phyloP scores from a whole-genome alignment of 2,329 filamentous ascomycete genomes.

The Fusarium lateritium region DNA sequence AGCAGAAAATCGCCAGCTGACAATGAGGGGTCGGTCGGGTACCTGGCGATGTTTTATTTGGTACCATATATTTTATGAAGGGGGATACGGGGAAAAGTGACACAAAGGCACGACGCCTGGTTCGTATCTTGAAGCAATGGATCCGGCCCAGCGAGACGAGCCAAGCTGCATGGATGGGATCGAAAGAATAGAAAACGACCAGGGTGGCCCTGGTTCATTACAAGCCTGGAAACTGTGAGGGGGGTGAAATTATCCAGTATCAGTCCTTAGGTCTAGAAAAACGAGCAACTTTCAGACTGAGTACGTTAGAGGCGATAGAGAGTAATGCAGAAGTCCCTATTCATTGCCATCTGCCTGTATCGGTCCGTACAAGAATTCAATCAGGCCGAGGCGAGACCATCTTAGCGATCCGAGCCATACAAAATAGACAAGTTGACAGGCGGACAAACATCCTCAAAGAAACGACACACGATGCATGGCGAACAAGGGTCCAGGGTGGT shows the following conservation, averaged over 20 bases:
- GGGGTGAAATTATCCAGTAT: conserved; percentile 40
- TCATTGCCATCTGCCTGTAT: conserved; percentile 1
- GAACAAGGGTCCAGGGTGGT: conserved; percentile 43
- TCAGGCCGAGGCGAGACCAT: conserved; percentile 12
- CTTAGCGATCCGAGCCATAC: conserved; percentile 10
- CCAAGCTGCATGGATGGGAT: conserved; percentile 47
- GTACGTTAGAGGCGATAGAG: conserved; percentile 15
- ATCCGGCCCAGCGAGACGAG: conserved; percentile 49
- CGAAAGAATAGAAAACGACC: conserved; percentile 38
- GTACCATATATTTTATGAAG: conserved; percentile 52
- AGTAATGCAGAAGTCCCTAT: conserved; percentile 27
- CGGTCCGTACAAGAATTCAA: conserved; percentile 7
- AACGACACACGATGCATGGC: conserved; percentile 42
- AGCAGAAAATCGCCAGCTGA: conserved; percentile 35
- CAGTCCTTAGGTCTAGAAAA: conserved; percentile 23
- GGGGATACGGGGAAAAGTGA: conserved; percentile 52
- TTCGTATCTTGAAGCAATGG: conserved; percentile 53
- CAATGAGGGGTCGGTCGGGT: conserved; percentile 49
- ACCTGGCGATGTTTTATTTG: conserved; percentile 52
- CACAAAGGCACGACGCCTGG: conserved; percentile 49
- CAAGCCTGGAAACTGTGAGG: conserved; percentile 14
- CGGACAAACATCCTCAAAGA: conserved; percentile 30
- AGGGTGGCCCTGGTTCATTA: conserved; percentile 40
- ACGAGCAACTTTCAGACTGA: conserved; percentile 22
- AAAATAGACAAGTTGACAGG: conserved; percentile 31